Evolutionary conservation across 2,329 filamentous ascomycete species (phyloP), one percentile per base, ranked within the genome.

Genomic region (Penicillium sp.): DNA sequence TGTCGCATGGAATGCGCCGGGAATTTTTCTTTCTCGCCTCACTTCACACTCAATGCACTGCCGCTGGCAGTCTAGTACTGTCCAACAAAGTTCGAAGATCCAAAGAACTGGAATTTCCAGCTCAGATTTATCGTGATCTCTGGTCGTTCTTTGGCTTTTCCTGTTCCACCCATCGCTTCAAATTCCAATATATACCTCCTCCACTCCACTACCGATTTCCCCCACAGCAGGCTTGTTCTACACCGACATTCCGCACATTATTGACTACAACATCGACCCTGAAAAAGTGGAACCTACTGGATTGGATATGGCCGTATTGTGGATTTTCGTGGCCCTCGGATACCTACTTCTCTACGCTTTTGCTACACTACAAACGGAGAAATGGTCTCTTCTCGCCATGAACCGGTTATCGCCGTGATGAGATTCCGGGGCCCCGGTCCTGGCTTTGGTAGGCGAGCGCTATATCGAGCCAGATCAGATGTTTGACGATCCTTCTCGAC

Each of bases 341-440:
- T 76, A 76, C 60, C 60, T 76, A 54, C 69, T 76, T 17, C 67
- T 76, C 19, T 76, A 76, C 59, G 75, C 73, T 24, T 76, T 76
- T 58, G 75, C 75, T 10, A 12, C n/a, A 22, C 54, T 70, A 50
- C 67, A 73, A 62, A 57, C 55, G 42, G 66, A 67, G n/a, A 56
- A 67, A 40, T 33, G 45, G 51, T 44, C 60, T 37, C 38, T 35
- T 42, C 4, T 67, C 53, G 42, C 60, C 42, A 59, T 60, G 35
- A 64, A 62, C 38, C 63, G 57, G 22, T 70, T 74, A 59, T 61
- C 58, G 42, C 62, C 62, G 38, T 74, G 68, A 73, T 33, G 28
- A 1, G 13, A 9, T 7, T 56, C 37, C 13, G 28, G 42, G 47
- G 17, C 26, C 44, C 28, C 15, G 40, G 22, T 53, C 19, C 30